Conservation (phyloP, 805 yeast genomes). For the Saturnispora silvae region DNA sequence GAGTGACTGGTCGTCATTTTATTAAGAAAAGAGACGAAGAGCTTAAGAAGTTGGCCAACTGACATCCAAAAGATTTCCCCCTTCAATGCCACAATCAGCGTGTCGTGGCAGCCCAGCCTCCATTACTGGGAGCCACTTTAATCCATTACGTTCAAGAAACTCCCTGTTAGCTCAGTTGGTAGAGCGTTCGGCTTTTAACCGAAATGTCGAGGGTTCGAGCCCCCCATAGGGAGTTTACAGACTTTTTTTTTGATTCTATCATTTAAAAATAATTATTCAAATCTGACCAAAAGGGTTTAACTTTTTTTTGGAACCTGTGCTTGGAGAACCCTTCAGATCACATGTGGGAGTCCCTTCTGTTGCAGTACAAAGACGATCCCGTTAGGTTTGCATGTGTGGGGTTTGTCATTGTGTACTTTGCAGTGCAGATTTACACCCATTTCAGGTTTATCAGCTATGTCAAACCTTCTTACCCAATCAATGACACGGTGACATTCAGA, state of each 20-base stretch:
- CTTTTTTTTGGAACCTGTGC: not conserved
- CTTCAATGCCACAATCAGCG: too few species aligned
- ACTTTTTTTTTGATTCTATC: conserved; percentile 17
- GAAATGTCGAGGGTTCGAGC: conserved; percentile 55
- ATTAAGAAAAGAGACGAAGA: too few species aligned
- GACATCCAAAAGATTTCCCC: not conserved
- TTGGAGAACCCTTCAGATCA: too few species aligned
- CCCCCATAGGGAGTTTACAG: conserved; percentile 40
- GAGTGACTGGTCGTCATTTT: not conserved
- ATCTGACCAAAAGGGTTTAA: not conserved
- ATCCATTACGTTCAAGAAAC: not conserved
- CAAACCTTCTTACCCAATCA: conserved; percentile 11
- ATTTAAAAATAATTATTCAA: too few species aligned
- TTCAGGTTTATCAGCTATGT: conserved; percentile 10
- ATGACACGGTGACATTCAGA: conserved; percentile 6
- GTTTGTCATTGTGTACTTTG: conserved; percentile 4
- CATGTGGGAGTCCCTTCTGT: not conserved
- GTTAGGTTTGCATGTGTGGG: conserved; percentile 6
- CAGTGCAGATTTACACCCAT: conserved; percentile 3
- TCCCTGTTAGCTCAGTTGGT: conserved; percentile 54
- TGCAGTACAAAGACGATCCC: not conserved
- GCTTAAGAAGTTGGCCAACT: too few species aligned
- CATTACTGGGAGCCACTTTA: too few species aligned
- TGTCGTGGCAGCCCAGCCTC: too few species aligned
- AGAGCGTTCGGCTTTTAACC: conserved; percentile 61